Percentiles rank a stretch among this genome's conserved stretches.
Evolutionary conservation across 2,329 filamentous ascomycete species (phyloP).

Genomic region (Trichoderma atroviride): DNA sequence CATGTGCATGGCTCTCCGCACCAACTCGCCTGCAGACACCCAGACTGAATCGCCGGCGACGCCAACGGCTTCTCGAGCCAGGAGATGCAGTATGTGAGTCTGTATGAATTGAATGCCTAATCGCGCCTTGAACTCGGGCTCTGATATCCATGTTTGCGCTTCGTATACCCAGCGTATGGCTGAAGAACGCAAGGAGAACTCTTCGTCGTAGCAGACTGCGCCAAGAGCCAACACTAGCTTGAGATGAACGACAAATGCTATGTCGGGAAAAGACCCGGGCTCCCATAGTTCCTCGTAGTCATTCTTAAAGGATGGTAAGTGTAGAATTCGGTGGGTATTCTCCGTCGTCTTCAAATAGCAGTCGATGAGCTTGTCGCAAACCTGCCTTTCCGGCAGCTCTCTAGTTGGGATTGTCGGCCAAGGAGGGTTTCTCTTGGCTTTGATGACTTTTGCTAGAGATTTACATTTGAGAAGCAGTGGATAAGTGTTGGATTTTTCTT

Average conservation of each 20-base stretch:
- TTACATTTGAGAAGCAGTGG: conserved; percentile 54
- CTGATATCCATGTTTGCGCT: conserved; percentile 56
- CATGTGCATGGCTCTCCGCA: conserved; percentile 53
- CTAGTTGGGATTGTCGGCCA: conserved; percentile 50
- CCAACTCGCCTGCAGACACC: conserved; percentile 48
- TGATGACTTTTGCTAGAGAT: conserved; percentile 54
- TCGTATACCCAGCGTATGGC: conserved; percentile 62
- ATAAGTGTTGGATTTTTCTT: conserved; percentile 42
- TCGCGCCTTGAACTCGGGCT: conserved; percentile 55
- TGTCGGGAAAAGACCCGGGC: conserved; percentile 36
- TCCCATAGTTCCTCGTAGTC: conserved; percentile 57
- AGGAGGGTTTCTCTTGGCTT: conserved; percentile 48
- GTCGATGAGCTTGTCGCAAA: conserved; percentile 52
- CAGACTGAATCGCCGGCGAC: conserved; percentile 52
- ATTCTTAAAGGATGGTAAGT: conserved; percentile 52
- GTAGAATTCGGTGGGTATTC: conserved; percentile 52
- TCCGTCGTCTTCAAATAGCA: conserved; percentile 54
- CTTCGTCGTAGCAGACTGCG: conserved; percentile 51
- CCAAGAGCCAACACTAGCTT: conserved; percentile 63
- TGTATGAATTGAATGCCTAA: conserved; percentile 57
- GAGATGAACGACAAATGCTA: conserved; percentile 56
- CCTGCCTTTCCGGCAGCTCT: conserved; percentile 50
- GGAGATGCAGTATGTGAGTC: conserved; percentile 46
- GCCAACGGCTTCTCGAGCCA: conserved; percentile 44
- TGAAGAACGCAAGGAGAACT: conserved; percentile 51